Evolutionary conservation across 768 basidiomycete species (phyloP), one percentile per base, ranked within the genome.

Genomic region (Leccinum rimulosum): DNA sequence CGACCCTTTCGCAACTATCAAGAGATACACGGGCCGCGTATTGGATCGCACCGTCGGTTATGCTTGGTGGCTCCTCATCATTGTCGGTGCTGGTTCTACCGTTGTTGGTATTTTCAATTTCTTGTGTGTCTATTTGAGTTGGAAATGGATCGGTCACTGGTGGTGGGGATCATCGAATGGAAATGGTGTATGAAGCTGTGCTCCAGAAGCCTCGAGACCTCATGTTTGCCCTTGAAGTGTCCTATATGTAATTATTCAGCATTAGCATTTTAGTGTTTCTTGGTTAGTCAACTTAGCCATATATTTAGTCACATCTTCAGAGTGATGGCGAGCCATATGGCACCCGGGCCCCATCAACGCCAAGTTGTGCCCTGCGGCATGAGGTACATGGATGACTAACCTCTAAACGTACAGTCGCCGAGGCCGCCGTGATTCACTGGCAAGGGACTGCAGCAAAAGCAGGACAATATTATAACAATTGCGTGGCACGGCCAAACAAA

Each of bases 41-140:
- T 73, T 93, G 47, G 95, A 94, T 70, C 84, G 90, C 58, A 58
- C 86, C 45, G 72, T 96, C 55, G 96, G 96, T 10, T 79, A 85
- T 61, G 72, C 82, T 9, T 98, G 95, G 95, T 91, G 83, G 79
- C 45, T 89, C 10, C 72, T 95, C 61, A 80, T 86, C 22, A 57
- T 91, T 38, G 70, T 93, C 19, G 95, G 95, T 22, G 88, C 88
- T 25, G 93, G 93, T 25, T 87, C 88, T 19, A 77, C 81, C 2
- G 67, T 77, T n/a, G 69, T 92, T 57, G 92, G 91, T 0, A 61
- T 89, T 33, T 84, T 86, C 65, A 93, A 92, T 69, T 84, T 88
- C 66, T 59, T 87, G 50, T 67, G 91, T n/a, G 85, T 89, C 19
- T 68, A 89, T 12, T 80, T 83, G 3, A 80, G 84, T 17, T 88